These are phyloP conservation scores for Chamaecyparis obtusa DNA, from an alignment of 75 land plant genomes.

Conservation along the genomic window DNA sequence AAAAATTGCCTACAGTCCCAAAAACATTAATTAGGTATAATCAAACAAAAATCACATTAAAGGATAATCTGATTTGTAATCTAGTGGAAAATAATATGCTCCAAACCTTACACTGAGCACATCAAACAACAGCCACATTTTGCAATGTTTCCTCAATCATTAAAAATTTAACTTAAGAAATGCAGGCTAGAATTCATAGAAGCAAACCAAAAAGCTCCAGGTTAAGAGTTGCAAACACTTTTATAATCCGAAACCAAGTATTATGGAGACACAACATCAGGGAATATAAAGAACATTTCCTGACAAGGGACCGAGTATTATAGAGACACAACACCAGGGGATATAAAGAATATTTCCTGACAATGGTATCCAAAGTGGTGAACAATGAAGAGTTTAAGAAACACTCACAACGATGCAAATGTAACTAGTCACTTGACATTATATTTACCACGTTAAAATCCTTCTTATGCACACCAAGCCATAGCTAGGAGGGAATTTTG, in stretches of 20 bases:
- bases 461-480: not conserved
- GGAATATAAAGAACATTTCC: too few species aligned
- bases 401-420: not conserved
- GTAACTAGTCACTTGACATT: not conserved
- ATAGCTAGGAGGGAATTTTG: not conserved
- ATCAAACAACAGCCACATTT: not conserved
- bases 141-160: not conserved
- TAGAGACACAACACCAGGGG: not conserved
- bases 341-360: not conserved
- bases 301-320: too few species aligned
- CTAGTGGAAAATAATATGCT: not conserved
- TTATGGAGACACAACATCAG: too few species aligned
- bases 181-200: not conserved
- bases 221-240: not conserved
- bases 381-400: not conserved
- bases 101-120: not conserved
- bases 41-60: too few species aligned
- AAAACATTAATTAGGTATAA: too few species aligned
- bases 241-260: conserved; percentile 5
- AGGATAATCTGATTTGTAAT: not conserved
- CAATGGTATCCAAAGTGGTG: not conserved
- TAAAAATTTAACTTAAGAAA: not conserved
- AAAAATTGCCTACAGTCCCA: too few species aligned
- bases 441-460: not conserved
- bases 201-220: not conserved